Base-by-base conservation (phyloP, 257 asterid species). In the Cinchona pubescens region DNA sequence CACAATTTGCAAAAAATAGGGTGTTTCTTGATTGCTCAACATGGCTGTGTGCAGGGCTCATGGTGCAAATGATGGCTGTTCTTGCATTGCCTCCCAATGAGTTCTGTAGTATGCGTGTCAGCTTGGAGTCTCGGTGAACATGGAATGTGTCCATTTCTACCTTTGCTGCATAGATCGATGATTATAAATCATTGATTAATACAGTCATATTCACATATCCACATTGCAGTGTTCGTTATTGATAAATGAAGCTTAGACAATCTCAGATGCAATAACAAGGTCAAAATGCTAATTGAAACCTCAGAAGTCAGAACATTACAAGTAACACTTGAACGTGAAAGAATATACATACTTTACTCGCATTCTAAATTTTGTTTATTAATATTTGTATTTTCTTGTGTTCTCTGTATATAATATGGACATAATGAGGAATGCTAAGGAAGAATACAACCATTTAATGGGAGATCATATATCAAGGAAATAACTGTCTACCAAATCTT, bases 1-100 rank as follows among this genome's bases (percentile, higher is more conserved):
- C 99, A n/a, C 99, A 95, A 74, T 86, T 95, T 19, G 99, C 98
- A 60, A 95, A 95, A 75, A 90, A 81, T 45, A 95, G 96, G 0
- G 96, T 92, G 87, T 95, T 95, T 81, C 94, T 88, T 19, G 99
- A 91, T 79, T 95, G 98, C 88, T 95, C 99, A 7, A 90, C 90
- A 34, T 92, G 97, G 66, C 85, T 68, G 49, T 82, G 97, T 32
- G 99, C 96, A 4, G 98, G 99, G 91, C 98, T 92, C 95, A 95
- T 82, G 15, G 97, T 92, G 90, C 99, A 95, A 42, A 95, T 90
- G 51, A 92, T 90, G 5, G 97, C 96, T 3, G 98, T 95, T 75
- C 90, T 81, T 0, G 99, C 99, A 64, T 95, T 95, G 29, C 99
- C 99, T 25, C 99, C 99, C 78, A 92, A 77, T 1, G 94, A 87